Conservation (phyloP, 306 rosid species). For the Citrullus colocynthis region DNA sequence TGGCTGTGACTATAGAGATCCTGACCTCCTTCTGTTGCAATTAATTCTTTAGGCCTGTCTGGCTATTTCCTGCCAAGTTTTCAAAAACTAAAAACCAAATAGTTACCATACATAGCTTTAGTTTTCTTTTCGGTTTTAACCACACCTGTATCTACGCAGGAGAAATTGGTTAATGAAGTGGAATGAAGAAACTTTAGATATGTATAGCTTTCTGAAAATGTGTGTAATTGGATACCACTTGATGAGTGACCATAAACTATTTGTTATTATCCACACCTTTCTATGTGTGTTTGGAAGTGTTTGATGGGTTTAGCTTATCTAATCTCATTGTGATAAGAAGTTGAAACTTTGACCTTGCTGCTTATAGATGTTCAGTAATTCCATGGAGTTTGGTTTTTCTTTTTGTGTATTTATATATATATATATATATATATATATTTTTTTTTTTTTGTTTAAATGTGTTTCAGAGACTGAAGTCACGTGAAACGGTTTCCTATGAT, state of each 20-base stretch:
- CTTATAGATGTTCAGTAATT: background rate
- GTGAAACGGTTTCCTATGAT: background rate
- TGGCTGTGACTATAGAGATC: background rate
- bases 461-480: background rate
- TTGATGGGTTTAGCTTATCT: background rate
- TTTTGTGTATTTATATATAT: too few relatives aligned
- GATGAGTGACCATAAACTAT: background rate
- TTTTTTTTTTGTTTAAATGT: background rate
- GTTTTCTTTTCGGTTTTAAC: background rate
- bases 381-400: background rate
- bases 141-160: background rate
- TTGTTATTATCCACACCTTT: background rate
- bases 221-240: background rate
- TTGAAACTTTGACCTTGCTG: background rate
- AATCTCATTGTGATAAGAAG: background rate
- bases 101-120: too few relatives aligned
- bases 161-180: background rate
- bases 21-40: too few relatives aligned
- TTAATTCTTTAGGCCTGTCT: too few relatives aligned
- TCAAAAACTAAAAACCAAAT: too few relatives aligned
- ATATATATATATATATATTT: too few relatives aligned
- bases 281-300: background rate
- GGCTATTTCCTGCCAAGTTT: too few relatives aligned
- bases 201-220: background rate
- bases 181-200: background rate